These are phyloP conservation scores for Nakazawaea holstii DNA, from an alignment of 805 yeast species.

Conservation along the genomic window DNA sequence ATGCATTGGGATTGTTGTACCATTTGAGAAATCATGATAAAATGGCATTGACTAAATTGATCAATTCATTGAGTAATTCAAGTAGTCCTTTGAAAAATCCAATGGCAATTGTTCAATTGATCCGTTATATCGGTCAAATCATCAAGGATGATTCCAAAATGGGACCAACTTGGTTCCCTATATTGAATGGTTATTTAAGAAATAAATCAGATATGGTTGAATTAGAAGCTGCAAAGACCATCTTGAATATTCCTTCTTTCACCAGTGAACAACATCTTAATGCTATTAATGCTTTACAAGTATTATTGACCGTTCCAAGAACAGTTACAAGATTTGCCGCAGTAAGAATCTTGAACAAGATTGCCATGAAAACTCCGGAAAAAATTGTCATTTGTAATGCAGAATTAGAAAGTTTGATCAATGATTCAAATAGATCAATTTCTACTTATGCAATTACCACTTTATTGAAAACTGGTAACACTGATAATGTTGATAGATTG, in stretches of 20 bases:
- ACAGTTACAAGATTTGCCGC: constrained; percentile 91
- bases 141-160: constrained; percentile 67
- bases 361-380: constrained; percentile 78
- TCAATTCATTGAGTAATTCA: constrained; percentile 65
- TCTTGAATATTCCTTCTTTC: constrained; percentile 50
- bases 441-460: constrained; percentile 98
- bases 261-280: constrained; percentile 60
- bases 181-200: constrained; percentile 64
- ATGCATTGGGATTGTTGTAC: constrained; percentile 87
- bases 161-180: constrained; percentile 52
- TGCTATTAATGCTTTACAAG: constrained; percentile 71
- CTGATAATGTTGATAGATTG: constrained; percentile 82
- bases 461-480: constrained; percentile 88
- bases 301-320: constrained; percentile 79
- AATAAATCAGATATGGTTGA: constrained; percentile 87
- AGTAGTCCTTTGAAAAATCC: constrained; percentile 66
- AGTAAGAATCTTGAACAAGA: constrained; percentile 79
- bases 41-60: constrained; percentile 88
- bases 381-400: constrained; percentile 72
- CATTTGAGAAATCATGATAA: constrained; percentile 86
- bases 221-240: constrained; percentile 83
- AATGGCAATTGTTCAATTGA: constrained; percentile 78
- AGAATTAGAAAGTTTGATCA: constrained; percentile 82
- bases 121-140: constrained; percentile 73
- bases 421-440: constrained; percentile 84